phyloP scores from a whole-genome alignment of 768 basidiomycete species.

The Lactarius indigo region DNA sequence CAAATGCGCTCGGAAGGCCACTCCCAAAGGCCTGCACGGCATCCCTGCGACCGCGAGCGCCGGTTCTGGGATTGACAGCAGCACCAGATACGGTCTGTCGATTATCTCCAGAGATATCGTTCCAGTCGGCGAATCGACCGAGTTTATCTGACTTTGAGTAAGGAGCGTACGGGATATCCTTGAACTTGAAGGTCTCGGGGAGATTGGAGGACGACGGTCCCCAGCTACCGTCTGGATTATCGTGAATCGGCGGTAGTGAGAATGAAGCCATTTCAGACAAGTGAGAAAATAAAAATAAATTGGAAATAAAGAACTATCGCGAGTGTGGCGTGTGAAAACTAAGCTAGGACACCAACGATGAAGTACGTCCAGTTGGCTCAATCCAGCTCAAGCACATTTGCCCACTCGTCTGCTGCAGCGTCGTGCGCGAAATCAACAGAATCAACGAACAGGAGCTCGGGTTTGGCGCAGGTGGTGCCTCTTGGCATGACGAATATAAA shows the following conservation, averaged over 20 bases:
- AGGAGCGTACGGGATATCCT: slow-evolving; percentile 97
- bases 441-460: slow-evolving; percentile 92
- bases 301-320: slow-evolving; percentile 3
- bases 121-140: slow-evolving; percentile 97
- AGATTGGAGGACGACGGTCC: slow-evolving; percentile 80
- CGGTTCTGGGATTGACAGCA: slow-evolving; percentile 42
- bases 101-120: slow-evolving; percentile 65
- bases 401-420: slow-evolving; percentile 44
- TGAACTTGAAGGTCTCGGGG: slow-evolving; percentile 93
- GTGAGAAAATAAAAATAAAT: background rate
- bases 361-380: slow-evolving; percentile 49
- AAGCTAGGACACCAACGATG: slow-evolving; percentile 42
- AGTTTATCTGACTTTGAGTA: slow-evolving; percentile 99
- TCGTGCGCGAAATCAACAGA: slow-evolving; percentile 88
- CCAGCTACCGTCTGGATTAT: slow-evolving; percentile 94
- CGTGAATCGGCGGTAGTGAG: slow-evolving; percentile 80
- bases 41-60: slow-evolving; percentile 59
- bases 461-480: slow-evolving; percentile 62
- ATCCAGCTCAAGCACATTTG: background rate
- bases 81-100: slow-evolving; percentile 52
- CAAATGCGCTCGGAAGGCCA: slow-evolving; percentile 85
- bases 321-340: slow-evolving; percentile 24
- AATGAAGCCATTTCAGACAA: slow-evolving; percentile 64
- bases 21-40: slow-evolving; percentile 87
- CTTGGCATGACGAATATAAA: slow-evolving; percentile 98